Conservation (phyloP, 2,329 filamentous ascomycete species). For the Diaporthe vexans region DNA sequence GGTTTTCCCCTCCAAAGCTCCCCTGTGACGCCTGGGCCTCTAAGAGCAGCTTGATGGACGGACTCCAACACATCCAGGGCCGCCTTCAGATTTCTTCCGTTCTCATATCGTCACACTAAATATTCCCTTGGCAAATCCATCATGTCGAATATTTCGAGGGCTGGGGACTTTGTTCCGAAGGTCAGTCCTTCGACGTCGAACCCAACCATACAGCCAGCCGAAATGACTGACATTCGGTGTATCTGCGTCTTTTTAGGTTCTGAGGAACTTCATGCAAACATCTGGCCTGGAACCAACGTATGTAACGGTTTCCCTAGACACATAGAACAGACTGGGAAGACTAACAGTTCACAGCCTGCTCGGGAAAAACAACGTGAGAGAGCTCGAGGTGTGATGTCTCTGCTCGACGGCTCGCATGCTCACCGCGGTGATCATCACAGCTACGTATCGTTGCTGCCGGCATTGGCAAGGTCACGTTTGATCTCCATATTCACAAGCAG, state of each 20-base stretch:
- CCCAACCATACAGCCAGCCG: background rate
- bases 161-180: conserved; percentile 24
- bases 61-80: background rate
- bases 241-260: conserved; percentile 68
- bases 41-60: background rate
- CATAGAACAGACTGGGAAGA: background rate
- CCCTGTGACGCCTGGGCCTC: conserved; percentile 18
- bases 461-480: conserved; percentile 80
- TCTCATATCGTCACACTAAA: background rate
- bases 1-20: background rate
- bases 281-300: conserved; percentile 93
- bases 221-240: conserved; percentile 1
- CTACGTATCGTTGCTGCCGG: conserved; percentile 76
- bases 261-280: conserved; percentile 86
- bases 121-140: conserved; percentile 16
- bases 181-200: conserved; percentile 19
- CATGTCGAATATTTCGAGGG: conserved; percentile 24
- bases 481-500: conserved; percentile 79
- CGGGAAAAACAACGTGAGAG: conserved; percentile 36
- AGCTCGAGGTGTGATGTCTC: background rate
- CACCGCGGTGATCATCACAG: conserved; percentile 54
- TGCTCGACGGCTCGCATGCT: background rate
- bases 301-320: conserved; percentile 42
- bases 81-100: background rate
- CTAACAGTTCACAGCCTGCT: conserved; percentile 34